Conservation (phyloP, 2,329 filamentous ascomycete species). For the Penicillium aurantiogriseum region DNA sequence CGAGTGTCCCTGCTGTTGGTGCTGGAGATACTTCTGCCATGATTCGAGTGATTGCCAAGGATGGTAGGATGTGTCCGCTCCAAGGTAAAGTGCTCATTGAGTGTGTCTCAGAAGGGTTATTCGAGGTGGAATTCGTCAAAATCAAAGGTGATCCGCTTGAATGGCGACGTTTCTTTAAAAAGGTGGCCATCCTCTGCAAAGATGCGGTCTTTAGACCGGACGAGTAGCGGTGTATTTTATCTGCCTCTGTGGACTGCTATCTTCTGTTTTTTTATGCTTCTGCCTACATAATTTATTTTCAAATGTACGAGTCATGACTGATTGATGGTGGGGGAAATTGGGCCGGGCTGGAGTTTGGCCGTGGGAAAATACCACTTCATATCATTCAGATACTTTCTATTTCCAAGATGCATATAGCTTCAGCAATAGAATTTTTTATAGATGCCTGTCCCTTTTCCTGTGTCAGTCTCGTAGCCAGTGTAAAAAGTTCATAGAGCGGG, state of each 20-base stretch:
- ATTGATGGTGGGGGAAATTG: neutral
- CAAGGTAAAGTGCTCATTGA: slow-evolving; percentile 48
- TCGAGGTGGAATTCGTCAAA: slow-evolving; percentile 90
- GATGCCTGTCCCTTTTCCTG: neutral
- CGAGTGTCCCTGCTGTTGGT: slow-evolving; percentile 46
- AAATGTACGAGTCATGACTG: slow-evolving; percentile 15
- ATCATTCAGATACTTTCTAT: neutral
- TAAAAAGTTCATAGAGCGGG: neutral
- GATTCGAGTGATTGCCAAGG: slow-evolving; percentile 70
- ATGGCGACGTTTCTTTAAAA: slow-evolving; percentile 97
- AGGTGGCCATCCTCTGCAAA: slow-evolving; percentile 81
- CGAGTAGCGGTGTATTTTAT: slow-evolving; percentile 20
- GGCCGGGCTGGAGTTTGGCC: slow-evolving; percentile 7
- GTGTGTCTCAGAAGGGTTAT: slow-evolving; percentile 56
- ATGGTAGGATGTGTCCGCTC: slow-evolving; percentile 50
- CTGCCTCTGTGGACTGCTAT: neutral
- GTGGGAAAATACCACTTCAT: neutral
- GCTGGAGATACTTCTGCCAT: slow-evolving; percentile 55
- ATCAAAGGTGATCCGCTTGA: slow-evolving; percentile 93
- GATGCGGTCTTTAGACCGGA: slow-evolving; percentile 72
- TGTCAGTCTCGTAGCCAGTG: neutral
- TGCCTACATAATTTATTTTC: neutral
- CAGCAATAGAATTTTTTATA: neutral
- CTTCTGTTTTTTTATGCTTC: neutral
- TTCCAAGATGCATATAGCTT: slow-evolving; percentile 1